Percentiles rank a stretch among this genome's conserved stretches.
These are phyloP conservation scores for Apiotrichum porosum DNA, from an alignment of 1,284 basidiomycete genomes.

Conservation along the genomic window DNA sequence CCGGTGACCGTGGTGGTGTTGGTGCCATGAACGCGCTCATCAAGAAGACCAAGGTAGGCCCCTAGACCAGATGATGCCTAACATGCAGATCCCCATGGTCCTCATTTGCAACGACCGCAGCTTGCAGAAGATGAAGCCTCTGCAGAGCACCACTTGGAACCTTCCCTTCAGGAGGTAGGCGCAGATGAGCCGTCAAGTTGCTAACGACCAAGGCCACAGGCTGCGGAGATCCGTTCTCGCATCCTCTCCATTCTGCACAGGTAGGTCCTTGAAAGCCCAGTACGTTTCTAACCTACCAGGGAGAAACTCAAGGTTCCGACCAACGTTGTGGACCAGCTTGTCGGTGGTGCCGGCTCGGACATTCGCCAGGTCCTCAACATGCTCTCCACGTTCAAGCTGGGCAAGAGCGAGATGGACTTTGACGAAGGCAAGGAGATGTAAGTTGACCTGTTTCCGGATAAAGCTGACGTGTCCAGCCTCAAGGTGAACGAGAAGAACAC, in stretches of 20 bases:
- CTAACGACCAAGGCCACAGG: conserved; percentile 65
- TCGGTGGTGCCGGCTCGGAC: conserved; percentile 83
- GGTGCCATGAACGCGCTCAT: conserved; percentile 88
- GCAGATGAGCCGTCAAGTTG: no score
- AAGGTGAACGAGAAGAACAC: conserved; percentile 89
- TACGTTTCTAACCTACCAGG: conserved; percentile 49
- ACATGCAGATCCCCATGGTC: conserved; percentile 80
- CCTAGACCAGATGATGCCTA: background rate
- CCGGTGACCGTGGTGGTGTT: conserved; percentile 92
- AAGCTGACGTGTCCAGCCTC: conserved; percentile 53
- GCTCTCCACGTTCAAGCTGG: conserved; percentile 91
- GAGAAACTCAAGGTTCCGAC: conserved; percentile 87
- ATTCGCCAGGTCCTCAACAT: conserved; percentile 96
- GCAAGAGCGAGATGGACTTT: conserved; percentile 73
- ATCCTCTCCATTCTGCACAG: conserved; percentile 85
- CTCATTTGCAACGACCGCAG: conserved; percentile 92
- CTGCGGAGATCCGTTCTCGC: conserved; percentile 75
- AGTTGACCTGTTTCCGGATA: conserved; percentile 34
- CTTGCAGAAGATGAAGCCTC: conserved; percentile 85
- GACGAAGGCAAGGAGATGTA: conserved; percentile 86
- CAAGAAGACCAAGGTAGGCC: conserved; percentile 77
- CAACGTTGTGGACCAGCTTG: conserved; percentile 87
- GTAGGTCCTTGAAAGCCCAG: conserved; percentile 55
- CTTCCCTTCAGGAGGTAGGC: no score
- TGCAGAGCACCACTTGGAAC: conserved; percentile 67